Evolutionary conservation across 2,329 filamentous ascomycete species (phyloP).

Genomic region (Colletotrichum sp.): DNA sequence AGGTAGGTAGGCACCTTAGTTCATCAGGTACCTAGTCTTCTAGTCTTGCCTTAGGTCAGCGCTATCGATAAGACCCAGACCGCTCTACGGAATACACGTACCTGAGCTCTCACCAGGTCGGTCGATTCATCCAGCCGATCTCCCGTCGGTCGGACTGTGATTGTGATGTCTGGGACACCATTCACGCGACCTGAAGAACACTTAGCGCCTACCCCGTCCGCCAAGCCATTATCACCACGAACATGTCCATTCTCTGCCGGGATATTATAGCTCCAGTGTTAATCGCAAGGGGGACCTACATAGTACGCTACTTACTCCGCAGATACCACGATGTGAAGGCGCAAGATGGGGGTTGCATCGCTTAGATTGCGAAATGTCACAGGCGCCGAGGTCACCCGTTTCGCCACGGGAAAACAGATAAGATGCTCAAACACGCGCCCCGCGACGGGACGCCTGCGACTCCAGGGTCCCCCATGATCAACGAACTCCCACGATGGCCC

Average conservation of each 20-base stretch:
- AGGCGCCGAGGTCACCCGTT: background rate
- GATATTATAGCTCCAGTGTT: background rate
- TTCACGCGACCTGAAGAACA: slow-evolving; percentile 13
- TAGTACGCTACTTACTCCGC: background rate
- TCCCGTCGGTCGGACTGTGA: background rate
- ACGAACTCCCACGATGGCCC: slow-evolving; percentile 2
- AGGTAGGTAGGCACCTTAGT: background rate
- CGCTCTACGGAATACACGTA: background rate
- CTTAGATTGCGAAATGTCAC: background rate
- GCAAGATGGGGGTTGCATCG: background rate
- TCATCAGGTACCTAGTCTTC: background rate
- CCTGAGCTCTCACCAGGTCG: background rate
- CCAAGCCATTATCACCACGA: background rate
- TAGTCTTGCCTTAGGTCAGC: background rate
- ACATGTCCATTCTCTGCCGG: background rate
- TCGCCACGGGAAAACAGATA: background rate
- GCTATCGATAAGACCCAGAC: slow-evolving; percentile 10
- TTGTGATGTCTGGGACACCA: background rate
- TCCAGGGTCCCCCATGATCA: background rate
- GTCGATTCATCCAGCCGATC: background rate
- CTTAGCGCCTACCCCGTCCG: background rate
- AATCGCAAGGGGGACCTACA: background rate
- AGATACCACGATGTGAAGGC: background rate
- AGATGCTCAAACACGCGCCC: background rate
- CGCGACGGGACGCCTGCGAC: background rate